Conservation (phyloP, 2,329 filamentous ascomycete genomes). For the Paecilomyces dactylethromorphus region DNA sequence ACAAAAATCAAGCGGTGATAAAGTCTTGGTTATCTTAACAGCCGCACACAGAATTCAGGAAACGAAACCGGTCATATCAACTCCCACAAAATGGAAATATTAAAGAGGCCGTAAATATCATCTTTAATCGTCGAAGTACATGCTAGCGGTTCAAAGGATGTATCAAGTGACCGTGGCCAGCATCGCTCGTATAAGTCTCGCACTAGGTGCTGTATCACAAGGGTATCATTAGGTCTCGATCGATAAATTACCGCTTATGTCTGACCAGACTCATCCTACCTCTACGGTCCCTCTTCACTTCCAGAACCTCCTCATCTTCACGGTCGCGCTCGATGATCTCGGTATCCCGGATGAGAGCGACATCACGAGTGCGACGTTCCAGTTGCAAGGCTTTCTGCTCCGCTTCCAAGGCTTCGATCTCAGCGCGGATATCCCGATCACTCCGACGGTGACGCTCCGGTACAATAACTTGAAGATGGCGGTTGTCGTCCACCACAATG, state of each 20-base stretch:
- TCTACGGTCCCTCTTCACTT: constrained; percentile 84
- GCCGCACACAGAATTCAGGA: background rate
- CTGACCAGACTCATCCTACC: constrained; percentile 65
- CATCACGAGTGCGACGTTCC: constrained; percentile 40
- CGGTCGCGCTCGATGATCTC: constrained; percentile 27
- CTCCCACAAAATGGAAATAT: background rate
- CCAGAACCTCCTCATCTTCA: constrained; percentile 45
- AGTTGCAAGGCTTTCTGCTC: constrained; percentile 54
- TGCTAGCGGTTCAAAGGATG: background rate
- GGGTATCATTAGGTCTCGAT: constrained; percentile 3
- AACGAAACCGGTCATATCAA: background rate
- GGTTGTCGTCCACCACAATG: constrained; percentile 27
- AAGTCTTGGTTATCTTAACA: too few species aligned
- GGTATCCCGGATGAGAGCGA: constrained; percentile 26
- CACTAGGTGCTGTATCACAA: constrained; percentile 51
- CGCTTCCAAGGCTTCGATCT: constrained; percentile 65
- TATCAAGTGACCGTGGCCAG: constrained; percentile 60
- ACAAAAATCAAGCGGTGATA: background rate
- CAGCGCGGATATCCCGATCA: constrained; percentile 62
- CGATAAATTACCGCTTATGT: constrained; percentile 10
- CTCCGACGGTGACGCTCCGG: constrained; percentile 42
- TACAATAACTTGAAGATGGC: constrained; percentile 44
- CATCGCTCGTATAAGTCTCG: constrained; percentile 62
- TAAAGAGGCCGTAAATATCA: background rate
- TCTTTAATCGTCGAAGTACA: background rate